Conservation (phyloP, 2,329 filamentous ascomycete genomes). For the Penicillium brevicompactum region DNA sequence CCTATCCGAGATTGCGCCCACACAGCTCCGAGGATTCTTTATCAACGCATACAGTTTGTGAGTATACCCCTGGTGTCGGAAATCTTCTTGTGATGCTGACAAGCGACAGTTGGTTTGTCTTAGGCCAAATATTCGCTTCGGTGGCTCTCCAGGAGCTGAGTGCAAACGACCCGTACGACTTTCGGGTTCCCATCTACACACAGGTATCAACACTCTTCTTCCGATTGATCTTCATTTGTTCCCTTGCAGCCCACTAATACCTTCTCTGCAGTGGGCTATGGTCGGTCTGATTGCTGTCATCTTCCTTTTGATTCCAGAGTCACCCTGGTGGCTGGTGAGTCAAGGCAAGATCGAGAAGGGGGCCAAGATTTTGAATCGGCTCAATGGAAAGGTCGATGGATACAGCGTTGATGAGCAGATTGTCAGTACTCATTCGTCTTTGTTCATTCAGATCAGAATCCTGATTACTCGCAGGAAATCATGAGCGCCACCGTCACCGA, state of each 20-base stretch:
- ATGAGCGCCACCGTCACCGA: slow-evolving; percentile 39
- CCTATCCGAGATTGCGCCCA: slow-evolving; percentile 46
- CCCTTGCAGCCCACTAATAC: not conserved
- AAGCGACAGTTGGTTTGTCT: slow-evolving; percentile 43
- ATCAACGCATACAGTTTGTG: slow-evolving; percentile 47
- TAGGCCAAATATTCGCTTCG: slow-evolving; percentile 48
- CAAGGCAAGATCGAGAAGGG: slow-evolving; percentile 37
- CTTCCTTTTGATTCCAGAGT: slow-evolving; percentile 38
- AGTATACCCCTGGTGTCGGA: slow-evolving; percentile 5
- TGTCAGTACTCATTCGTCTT: slow-evolving; percentile 14
- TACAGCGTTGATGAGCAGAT: slow-evolving; percentile 39
- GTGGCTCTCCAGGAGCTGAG: slow-evolving; percentile 44
- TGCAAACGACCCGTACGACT: slow-evolving; percentile 35
- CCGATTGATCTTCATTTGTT: not conserved
- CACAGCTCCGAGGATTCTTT: slow-evolving; percentile 43
- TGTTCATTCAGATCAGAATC: not conserved
- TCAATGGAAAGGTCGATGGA: slow-evolving; percentile 33
- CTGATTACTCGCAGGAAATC: slow-evolving; percentile 24
- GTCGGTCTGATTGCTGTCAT: slow-evolving; percentile 45
- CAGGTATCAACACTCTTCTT: slow-evolving; percentile 28
- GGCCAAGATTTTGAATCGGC: slow-evolving; percentile 29
- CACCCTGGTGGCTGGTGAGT: slow-evolving; percentile 44
- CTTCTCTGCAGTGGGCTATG: slow-evolving; percentile 43
- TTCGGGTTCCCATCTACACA: slow-evolving; percentile 46
- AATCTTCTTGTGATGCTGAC: not conserved